These are phyloP conservation scores for Xylaria digitata DNA, from an alignment of 2,329 filamentous ascomycete genomes.

Conservation along the genomic window DNA sequence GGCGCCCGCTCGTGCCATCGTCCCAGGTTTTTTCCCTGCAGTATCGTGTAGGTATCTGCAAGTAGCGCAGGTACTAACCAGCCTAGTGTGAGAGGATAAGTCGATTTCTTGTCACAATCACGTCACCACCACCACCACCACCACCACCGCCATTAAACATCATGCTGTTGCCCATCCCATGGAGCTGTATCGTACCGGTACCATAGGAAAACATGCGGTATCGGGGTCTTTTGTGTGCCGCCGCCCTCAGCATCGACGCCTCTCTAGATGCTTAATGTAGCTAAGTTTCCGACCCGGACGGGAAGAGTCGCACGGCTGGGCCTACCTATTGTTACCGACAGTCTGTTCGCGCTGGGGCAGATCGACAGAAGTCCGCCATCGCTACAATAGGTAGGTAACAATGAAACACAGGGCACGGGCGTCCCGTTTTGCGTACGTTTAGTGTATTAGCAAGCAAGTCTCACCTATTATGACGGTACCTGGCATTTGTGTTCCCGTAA, in stretches of 20 bases:
- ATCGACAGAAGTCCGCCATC: constrained; percentile 25
- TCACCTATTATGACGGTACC: constrained; percentile 18
- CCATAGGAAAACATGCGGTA: constrained; percentile 2
- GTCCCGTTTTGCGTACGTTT: neutral
- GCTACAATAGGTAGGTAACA: neutral
- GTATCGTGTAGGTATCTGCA: no score
- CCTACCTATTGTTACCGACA: constrained; percentile 29
- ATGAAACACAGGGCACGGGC: neutral
- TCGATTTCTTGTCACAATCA: constrained; percentile 33
- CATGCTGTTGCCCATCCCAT: neutral
- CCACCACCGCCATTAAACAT: neutral
- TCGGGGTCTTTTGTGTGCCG: constrained; percentile 19
- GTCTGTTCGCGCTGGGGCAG: constrained; percentile 27
- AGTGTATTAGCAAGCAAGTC: constrained; percentile 1
- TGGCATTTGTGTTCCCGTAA: constrained; percentile 19
- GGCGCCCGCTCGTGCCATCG: constrained; percentile 2
- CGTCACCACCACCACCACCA: constrained; percentile 27
- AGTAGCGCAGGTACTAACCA: no score
- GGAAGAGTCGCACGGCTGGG: constrained; percentile 13
- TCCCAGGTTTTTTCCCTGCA: no score
- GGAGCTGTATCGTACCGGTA: constrained; percentile 10
- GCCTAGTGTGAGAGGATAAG: neutral
- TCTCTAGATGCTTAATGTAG: neutral
- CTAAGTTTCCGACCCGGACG: neutral
- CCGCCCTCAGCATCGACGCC: neutral